A percentile compares a stretch with the other conserved stretches of the same genome.
These are phyloP conservation scores for Pascua sp. DNA, from an alignment of 1,284 basidiomycete genomes.

Conservation along the genomic window DNA sequence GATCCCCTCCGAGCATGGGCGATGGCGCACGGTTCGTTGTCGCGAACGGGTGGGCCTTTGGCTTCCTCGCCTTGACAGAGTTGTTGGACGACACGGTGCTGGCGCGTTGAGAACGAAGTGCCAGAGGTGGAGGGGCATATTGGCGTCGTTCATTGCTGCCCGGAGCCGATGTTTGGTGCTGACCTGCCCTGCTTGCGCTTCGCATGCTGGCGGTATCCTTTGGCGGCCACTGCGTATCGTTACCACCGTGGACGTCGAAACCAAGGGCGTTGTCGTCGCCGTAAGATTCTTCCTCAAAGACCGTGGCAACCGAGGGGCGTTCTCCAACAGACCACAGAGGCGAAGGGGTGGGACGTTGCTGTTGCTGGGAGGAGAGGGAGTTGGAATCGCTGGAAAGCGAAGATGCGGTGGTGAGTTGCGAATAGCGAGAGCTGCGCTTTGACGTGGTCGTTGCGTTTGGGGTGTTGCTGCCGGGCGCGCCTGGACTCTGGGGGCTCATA, in stretches of 20 bases:
- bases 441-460: too few relatives aligned
- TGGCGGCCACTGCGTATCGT: too few relatives aligned
- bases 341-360: too few relatives aligned
- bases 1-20: conserved; percentile 17
- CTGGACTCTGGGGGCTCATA: too few relatives aligned
- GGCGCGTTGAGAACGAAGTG: conserved; percentile 1
- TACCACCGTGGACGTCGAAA: not conserved
- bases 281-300: conserved; percentile 12
- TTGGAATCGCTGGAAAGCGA: conserved; percentile 1
- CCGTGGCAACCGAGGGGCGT: conserved; percentile 12
- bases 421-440: not conserved
- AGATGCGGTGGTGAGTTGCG: conserved; percentile 2
- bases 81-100: conserved; percentile 25
- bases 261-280: conserved; percentile 1
- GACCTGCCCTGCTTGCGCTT: not conserved
- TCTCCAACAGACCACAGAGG: conserved; percentile 2
- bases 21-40: conserved; percentile 14
- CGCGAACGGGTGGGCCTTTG: conserved; percentile 35
- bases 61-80: conserved; percentile 20
- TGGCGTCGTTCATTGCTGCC: not conserved
- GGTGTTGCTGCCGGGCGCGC: too few relatives aligned
- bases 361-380: too few relatives aligned
- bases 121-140: not conserved
- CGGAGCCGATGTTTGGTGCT: not conserved
- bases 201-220: not conserved